Conservation (phyloP, 129 eudicot genomes). For the Sambucus nigra region DNA sequence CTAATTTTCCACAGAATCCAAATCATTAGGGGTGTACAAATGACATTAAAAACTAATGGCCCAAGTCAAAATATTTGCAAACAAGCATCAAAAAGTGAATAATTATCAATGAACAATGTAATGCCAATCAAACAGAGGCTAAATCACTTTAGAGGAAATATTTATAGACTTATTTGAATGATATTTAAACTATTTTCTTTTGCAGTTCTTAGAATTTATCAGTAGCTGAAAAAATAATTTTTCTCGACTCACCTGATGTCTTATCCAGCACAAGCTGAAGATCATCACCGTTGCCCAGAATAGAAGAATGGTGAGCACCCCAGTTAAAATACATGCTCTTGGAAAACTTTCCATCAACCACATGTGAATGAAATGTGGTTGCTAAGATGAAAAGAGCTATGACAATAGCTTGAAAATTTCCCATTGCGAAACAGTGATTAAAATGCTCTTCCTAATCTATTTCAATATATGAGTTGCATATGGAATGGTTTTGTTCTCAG, state of each 20-base stretch:
- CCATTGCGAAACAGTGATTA: constrained; percentile 14
- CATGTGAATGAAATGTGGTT: constrained; percentile 22
- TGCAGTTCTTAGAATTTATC: too few relatives aligned
- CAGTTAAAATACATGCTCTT: constrained; percentile 31
- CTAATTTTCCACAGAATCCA: too few relatives aligned
- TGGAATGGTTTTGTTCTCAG: constrained; percentile 4
- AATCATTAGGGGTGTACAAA: too few relatives aligned
- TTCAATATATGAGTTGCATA: neutral
- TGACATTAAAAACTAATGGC: too few relatives aligned
- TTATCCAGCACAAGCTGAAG: constrained; percentile 39
- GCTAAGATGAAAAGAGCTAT: constrained; percentile 20
- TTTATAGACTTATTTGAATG: too few relatives aligned
- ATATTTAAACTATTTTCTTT: too few relatives aligned
- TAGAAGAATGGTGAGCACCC: constrained; percentile 33
- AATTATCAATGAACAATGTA: too few relatives aligned
- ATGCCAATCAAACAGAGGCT: too few relatives aligned
- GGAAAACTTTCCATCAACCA: constrained; percentile 21
- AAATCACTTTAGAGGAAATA: too few relatives aligned
- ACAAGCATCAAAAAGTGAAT: too few relatives aligned
- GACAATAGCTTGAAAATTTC: constrained; percentile 15
- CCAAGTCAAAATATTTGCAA: too few relatives aligned
- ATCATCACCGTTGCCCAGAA: constrained; percentile 27
- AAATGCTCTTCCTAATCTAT: neutral
- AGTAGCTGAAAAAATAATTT: too few relatives aligned
- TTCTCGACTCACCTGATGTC: constrained; percentile 39